Base-by-base conservation (phyloP, 352 stramenopile species). In the Phytophthora pseudosyringae region DNA sequence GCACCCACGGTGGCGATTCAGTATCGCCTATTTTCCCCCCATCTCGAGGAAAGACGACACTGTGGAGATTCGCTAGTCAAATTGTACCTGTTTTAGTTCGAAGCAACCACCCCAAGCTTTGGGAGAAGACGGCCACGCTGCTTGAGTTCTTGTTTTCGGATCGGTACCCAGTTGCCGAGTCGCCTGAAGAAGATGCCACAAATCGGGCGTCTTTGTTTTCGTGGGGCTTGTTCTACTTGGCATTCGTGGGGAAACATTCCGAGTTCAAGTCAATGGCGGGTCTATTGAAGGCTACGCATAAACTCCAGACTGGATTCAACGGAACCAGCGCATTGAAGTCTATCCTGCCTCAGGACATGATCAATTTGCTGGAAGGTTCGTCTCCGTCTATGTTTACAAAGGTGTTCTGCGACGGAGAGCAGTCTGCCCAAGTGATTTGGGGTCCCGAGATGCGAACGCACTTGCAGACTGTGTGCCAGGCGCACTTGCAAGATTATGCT, bases 341-440 rank as follows among this genome's bases (percentile, higher is more conserved):
- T 16, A 86, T 99, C 5, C 72, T 99, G 2, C 96, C 97, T 0
- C 80, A 95, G 35, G 89, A 90, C 13, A 84, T 99, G 80, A 90
- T 98, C 15, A 86, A 78, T 16, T 78, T 96, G 18, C 78, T 99
- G 0, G 80, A 94, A 2, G 88, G 73, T n/a, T 80, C 91, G 32
- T 89, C 83, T 5, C 65, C 83, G 0, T 74, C 91, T 36, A 79
- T 83, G 36, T 99, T 99, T 64, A 81, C 86, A 1, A 81, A 97
- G 25, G 71, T 98, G 6, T 98, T 98, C 53, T 89, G 76, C 29
- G 84, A 90, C 15, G 79, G 94, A 31, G 80, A 88, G 16, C 72
- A 90, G 46, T 98, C 93, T 1, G 92, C 96, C 16, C 80, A 96
- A 41, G 94, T 99, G 4, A 95, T 99, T 67, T 99, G 97, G 97